Evolutionary conservation across 164 flowering plant species (phyloP), one percentile per base, ranked within the genome.

Genomic region (Sextonia rubra): DNA sequence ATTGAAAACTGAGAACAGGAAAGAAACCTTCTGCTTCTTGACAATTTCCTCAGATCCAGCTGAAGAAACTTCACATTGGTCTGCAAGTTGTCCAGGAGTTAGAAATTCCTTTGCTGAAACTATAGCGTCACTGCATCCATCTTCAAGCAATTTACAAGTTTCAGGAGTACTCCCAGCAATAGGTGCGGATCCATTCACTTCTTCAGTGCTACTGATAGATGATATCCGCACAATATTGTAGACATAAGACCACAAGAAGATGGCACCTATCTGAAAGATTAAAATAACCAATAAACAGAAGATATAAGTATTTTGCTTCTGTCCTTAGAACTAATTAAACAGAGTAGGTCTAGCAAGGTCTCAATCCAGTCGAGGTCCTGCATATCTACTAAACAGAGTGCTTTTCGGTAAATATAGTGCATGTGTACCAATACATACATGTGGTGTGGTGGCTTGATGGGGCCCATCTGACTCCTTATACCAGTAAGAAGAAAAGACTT

Each of bases 181-280:
- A 56, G 66, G 22, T 56, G 22, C 4, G 60, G 66, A 18, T 12
- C 69, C 70, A 44, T 68, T 55, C n/a, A 20, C 70, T 62, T 27
- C 77, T 30, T 70, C 83, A 69, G 63, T 69, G 15, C 70, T 47
- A 37, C 65, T 68, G 6, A 22, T 68, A 48, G 89, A 77, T 60
- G 77, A 89, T 44, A 84, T 20, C 49, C 91, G 75, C 71, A 91
- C 76, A 11, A 91, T 77, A 64, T 83, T 83, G 79, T 85, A 91
- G n/a, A 86, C 90, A 69, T 85, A 89, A 24, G 90, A 80, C 97
- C 97, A 91, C 70, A 90, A 67, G 72, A 76, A 89, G 66, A 91
- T 64, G 32, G 94, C 88, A 27, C 94, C 94, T 0, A 88, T 70
- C 97, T 90, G 85, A 68, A 80, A 68, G 3, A 29, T 49, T 25